Conservation (phyloP, 2,329 filamentous ascomycete species). For the Botrytis elliptica region DNA sequence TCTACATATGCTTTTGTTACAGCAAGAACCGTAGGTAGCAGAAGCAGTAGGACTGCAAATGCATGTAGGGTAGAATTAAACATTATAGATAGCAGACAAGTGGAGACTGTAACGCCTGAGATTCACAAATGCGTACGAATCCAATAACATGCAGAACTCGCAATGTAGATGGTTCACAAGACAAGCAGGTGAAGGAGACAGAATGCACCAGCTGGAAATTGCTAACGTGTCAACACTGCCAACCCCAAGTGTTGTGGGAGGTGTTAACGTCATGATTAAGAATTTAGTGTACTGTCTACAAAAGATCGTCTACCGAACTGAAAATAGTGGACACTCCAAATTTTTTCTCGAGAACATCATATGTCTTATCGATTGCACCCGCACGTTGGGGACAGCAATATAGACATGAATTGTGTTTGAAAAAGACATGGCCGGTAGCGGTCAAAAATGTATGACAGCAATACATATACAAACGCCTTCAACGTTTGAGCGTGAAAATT, state of each 20-base stretch:
- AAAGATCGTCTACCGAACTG: neutral
- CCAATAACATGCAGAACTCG: no score
- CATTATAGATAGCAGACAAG: neutral
- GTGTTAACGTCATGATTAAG: neutral
- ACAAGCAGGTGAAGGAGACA: no score
- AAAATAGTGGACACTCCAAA: neutral
- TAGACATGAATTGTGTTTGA: neutral
- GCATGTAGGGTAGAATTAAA: neutral
- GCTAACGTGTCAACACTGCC: neutral
- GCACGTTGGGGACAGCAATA: neutral
- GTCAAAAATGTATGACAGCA: neutral
- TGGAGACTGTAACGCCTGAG: neutral
- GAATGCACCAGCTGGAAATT: neutral
- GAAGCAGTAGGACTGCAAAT: neutral
- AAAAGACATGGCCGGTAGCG: neutral
- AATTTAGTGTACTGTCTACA: neutral
- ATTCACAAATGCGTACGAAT: neutral
- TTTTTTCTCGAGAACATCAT: neutral
- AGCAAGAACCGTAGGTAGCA: conserved; percentile 14
- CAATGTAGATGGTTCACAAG: neutral
- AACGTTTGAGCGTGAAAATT: neutral
- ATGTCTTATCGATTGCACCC: neutral
- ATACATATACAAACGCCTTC: neutral
- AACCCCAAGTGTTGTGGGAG: neutral
- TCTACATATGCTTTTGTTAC: conserved; percentile 22